Conservation (phyloP, 2,329 filamentous ascomycete genomes). For the Drechslera avenae region DNA sequence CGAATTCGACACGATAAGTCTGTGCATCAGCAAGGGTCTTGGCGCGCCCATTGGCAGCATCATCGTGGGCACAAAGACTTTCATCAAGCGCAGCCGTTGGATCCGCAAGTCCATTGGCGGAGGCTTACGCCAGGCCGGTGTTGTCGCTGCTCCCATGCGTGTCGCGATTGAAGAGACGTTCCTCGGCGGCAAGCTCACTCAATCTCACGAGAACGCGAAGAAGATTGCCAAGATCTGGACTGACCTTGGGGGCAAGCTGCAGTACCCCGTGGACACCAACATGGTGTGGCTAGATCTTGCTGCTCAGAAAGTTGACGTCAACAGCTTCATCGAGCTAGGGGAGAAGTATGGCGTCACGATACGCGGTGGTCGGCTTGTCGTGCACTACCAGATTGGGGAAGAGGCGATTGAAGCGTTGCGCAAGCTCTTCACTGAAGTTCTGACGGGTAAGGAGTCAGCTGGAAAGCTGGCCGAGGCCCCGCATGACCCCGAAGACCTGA, state of each 20-base stretch:
- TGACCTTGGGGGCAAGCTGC: slow-evolving; percentile 68
- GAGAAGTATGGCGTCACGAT: slow-evolving; percentile 63
- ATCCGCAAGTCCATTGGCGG: slow-evolving; percentile 81
- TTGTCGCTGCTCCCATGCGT: slow-evolving; percentile 75
- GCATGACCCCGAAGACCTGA: slow-evolving; percentile 33
- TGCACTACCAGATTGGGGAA: slow-evolving; percentile 75
- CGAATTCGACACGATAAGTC: slow-evolving; percentile 73
- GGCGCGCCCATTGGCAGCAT: slow-evolving; percentile 82
- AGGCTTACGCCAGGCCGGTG: slow-evolving; percentile 75
- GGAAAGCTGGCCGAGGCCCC: slow-evolving; percentile 28
- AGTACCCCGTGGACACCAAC: slow-evolving; percentile 80
- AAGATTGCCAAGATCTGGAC: slow-evolving; percentile 70
- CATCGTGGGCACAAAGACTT: slow-evolving; percentile 63
- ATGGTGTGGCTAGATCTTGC: slow-evolving; percentile 86
- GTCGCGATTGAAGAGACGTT: slow-evolving; percentile 83
- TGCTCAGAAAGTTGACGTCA: slow-evolving; percentile 59
- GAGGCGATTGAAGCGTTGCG: slow-evolving; percentile 60
- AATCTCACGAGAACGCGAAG: slow-evolving; percentile 67
- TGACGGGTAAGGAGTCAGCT: slow-evolving; percentile 26
- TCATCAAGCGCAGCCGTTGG: slow-evolving; percentile 73
- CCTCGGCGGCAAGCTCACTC: slow-evolving; percentile 65
- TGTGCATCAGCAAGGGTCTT: slow-evolving; percentile 83
- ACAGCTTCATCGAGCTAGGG: slow-evolving; percentile 61
- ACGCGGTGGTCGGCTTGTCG: slow-evolving; percentile 64
- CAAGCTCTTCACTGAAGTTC: slow-evolving; percentile 32